Percentiles rank a stretch among this genome's conserved stretches.
Conservation (phyloP, 169 alveolate genomes). For the Plasmodium fragile region DNA sequence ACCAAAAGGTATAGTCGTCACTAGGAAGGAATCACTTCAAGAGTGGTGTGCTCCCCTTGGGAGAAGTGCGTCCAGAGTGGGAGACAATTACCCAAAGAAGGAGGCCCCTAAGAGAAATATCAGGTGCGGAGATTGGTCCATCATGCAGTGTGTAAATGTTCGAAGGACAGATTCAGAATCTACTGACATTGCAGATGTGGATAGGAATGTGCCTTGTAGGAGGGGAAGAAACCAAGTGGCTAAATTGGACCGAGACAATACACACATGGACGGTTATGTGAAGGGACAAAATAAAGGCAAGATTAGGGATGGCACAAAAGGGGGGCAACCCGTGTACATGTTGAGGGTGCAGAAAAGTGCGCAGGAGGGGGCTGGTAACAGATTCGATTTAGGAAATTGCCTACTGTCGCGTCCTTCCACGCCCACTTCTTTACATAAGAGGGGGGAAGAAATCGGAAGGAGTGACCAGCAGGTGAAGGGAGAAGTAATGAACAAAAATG, state of each 20-base stretch:
- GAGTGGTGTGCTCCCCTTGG: not conserved
- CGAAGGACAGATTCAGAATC: not conserved
- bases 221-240: not conserved
- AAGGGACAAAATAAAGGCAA: not conserved
- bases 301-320: not conserved
- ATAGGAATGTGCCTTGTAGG: not conserved
- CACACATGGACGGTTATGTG: not conserved
- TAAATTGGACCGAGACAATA: not conserved
- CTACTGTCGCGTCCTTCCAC: not conserved
- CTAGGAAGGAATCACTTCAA: not conserved
- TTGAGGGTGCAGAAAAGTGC: not conserved
- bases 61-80: not conserved
- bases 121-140: not conserved
- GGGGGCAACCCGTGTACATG: not conserved
- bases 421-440: not conserved
- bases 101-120: not conserved
- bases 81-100: not conserved
- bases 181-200: not conserved
- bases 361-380: not conserved
- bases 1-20: not conserved
- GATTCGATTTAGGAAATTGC: not conserved
- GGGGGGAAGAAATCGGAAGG: not conserved
- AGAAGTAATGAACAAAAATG: not conserved
- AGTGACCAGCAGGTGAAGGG: not conserved
- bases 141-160: not conserved